These are phyloP conservation scores for Fusarium illudens DNA, from an alignment of 2,329 filamentous ascomycete genomes.

Conservation along the genomic window DNA sequence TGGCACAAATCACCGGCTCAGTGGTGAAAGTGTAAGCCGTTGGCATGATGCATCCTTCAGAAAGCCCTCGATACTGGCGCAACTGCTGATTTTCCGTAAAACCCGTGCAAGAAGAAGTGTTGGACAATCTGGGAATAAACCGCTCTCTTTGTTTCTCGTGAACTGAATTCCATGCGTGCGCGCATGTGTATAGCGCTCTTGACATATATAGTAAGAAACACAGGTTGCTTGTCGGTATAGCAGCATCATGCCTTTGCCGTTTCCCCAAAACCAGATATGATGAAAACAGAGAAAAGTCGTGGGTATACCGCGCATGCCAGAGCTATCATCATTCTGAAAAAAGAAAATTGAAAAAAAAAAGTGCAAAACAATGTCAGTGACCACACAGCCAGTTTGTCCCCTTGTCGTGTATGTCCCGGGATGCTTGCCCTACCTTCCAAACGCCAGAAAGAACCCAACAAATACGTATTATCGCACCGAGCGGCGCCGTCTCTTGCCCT, in stretches of 20 bases:
- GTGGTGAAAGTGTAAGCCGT: background rate
- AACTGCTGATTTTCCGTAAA: background rate
- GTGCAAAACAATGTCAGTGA: constrained; percentile 2
- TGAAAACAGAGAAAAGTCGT: constrained; percentile 17
- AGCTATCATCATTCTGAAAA: background rate
- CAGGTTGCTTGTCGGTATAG: background rate
- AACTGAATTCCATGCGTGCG: background rate
- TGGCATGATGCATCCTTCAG: background rate
- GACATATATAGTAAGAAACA: constrained; percentile 5
- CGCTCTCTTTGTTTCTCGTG: background rate
- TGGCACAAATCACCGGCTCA: background rate
- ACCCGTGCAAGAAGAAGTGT: background rate
- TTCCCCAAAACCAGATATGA: background rate
- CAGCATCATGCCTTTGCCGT: background rate
- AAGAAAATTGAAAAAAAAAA: background rate
- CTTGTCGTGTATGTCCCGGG: constrained; percentile 20
- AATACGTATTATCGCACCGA: constrained; percentile 25
- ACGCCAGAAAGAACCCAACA: constrained; percentile 24
- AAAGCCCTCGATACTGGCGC: too few species aligned
- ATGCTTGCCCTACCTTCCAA: constrained; percentile 12
- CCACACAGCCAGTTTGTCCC: constrained; percentile 10
- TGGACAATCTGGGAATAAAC: background rate
- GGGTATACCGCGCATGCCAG: constrained; percentile 26
- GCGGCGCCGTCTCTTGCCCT: constrained; percentile 38
- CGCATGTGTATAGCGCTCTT: background rate